These are phyloP conservation scores for Pelargonium cotyledonis DNA, from an alignment of 441 rosid genomes.

Conservation along the genomic window DNA sequence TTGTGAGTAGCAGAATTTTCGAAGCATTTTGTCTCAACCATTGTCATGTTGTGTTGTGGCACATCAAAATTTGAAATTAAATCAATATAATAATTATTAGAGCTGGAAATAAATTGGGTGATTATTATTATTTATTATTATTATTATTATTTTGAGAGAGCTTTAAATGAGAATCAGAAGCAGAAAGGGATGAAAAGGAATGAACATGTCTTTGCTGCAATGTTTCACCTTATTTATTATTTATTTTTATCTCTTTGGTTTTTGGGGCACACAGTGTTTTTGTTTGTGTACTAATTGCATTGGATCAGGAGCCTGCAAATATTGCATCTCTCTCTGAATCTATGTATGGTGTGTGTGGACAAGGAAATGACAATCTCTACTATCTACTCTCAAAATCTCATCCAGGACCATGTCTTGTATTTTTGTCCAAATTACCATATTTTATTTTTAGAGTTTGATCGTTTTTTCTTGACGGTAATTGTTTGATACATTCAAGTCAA, in stretches of 20 bases:
- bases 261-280: not conserved
- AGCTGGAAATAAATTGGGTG: not conserved
- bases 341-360: not conserved
- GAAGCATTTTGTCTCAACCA: not conserved
- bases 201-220: slow-evolving; percentile 3
- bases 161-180: not conserved
- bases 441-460: not conserved
- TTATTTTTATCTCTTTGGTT: slow-evolving; percentile 1
- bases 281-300: slow-evolving; percentile 1
- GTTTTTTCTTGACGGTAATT: not conserved
- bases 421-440: not conserved
- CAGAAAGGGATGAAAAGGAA: not conserved
- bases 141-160: not conserved
- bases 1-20: not conserved
- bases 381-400: no score
- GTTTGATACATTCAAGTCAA: not conserved
- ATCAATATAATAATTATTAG: no score
- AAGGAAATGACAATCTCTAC: not conserved
- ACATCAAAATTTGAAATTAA: no score
- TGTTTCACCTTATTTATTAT: not conserved
- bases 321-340: not conserved
- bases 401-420: not conserved
- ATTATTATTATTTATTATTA: not conserved
- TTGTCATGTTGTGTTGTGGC: not conserved
- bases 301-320: not conserved